A percentile compares a stretch with the other conserved stretches of the same genome.
Evolutionary conservation across 2,329 filamentous ascomycete species (phyloP).

Genomic region (Parastagonospora avenae): DNA sequence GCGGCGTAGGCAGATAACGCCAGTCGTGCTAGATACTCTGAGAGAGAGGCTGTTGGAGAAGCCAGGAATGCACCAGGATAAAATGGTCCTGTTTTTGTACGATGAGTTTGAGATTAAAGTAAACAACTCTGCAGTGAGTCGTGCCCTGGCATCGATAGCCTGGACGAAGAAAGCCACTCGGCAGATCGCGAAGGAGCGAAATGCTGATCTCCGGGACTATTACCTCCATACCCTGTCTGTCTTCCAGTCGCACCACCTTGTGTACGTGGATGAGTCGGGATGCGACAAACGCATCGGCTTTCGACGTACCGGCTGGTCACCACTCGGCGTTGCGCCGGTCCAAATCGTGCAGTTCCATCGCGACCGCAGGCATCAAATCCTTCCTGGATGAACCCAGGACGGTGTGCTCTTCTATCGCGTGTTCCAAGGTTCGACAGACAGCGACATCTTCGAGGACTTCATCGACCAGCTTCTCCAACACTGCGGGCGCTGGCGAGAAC

Average conservation of each 20-base stretch:
- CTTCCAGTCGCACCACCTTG: background rate
- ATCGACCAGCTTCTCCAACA: background rate
- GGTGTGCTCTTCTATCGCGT: background rate
- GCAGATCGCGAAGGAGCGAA: background rate
- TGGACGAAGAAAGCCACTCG: conserved; percentile 38
- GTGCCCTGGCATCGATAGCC: conserved; percentile 21
- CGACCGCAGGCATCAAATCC: background rate
- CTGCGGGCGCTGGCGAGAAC: background rate
- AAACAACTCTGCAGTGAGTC: conserved; percentile 22
- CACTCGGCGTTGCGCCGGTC: background rate
- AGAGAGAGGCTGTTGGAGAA: too few species aligned
- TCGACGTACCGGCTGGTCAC: background rate
- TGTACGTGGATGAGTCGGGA: background rate
- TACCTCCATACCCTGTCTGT: background rate
- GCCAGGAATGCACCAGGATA: conserved; percentile 28
- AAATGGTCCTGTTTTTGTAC: conserved; percentile 32
- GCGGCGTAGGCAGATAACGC: too few species aligned
- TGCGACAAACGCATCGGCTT: background rate
- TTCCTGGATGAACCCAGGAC: background rate
- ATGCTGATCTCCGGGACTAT: background rate
- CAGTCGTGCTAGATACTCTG: too few species aligned
- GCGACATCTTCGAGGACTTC: background rate
- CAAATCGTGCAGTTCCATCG: background rate
- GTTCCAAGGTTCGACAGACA: background rate
- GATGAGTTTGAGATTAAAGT: conserved; percentile 30